Conservation (phyloP, 2,329 filamentous ascomycete species). For the Fusarium avenaceum region DNA sequence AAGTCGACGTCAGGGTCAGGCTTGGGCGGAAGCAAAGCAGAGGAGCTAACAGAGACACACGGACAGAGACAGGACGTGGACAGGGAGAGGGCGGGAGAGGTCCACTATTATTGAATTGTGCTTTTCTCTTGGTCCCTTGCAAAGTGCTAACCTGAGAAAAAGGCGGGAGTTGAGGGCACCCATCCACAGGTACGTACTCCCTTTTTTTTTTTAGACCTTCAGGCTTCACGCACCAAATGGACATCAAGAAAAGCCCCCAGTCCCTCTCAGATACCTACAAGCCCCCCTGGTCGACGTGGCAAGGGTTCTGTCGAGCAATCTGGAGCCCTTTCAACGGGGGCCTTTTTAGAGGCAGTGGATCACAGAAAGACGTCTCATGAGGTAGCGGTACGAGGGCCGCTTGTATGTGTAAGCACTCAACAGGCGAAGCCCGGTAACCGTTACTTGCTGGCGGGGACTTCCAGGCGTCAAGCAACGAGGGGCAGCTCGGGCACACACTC, state of each 20-base stretch:
- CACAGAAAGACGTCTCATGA: conserved; percentile 19
- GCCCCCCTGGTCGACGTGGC: conserved; percentile 37
- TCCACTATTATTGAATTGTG: conserved; percentile 40
- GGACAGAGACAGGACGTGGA: conserved; percentile 1
- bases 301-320: conserved; percentile 36
- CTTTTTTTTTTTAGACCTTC: conserved; percentile 26
- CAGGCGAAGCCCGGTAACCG: conserved; percentile 24
- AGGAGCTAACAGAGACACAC: background rate
- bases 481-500: conserved; percentile 15
- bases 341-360: conserved; percentile 26
- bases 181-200: conserved; percentile 20
- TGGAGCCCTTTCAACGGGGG: conserved; percentile 37
- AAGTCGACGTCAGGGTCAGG: conserved; percentile 45
- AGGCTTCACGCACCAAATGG: conserved; percentile 27
- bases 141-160: conserved; percentile 13
- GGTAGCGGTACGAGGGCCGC: conserved; percentile 32
- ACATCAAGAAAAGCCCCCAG: conserved; percentile 27
- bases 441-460: conserved; percentile 30
- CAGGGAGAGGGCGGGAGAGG: conserved; percentile 36
- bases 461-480: conserved; percentile 4
- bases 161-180: conserved; percentile 26
- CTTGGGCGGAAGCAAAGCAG: conserved; percentile 24
- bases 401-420: conserved; percentile 4
- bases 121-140: conserved; percentile 36
- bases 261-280: conserved; percentile 20